Base-by-base conservation (phyloP, 2,329 filamentous ascomycete genomes). In the Plenodomus tracheiphilus region DNA sequence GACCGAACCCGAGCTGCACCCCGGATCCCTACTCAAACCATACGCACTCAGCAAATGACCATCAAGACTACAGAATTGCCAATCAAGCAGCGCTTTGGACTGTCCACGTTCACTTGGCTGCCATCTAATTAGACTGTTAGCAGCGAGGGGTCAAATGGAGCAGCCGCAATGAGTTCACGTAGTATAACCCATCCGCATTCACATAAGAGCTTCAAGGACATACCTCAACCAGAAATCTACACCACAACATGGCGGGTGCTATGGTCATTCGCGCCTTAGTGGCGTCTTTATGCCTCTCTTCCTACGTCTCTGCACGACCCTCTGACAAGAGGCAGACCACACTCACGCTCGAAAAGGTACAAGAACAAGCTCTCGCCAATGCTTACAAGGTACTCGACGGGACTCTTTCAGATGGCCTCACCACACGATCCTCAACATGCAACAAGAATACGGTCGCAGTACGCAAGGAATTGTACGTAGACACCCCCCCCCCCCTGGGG, bases 401-500 rank as follows among this genome's bases (percentile, higher is more conserved):
- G 4, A 64, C 65, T 1, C 43, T 69, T 15, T 51, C 54, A 5
- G 63, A 69, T 57, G 66, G 65, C 2, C 28, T 66, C 41, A 64
- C 56, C 8, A 32, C 28, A 15, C 56, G 62, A 3, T 16, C 44
- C 2, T 41, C 62, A n/a, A 43, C 30, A 4, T 77, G 75, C 53
- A 76, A 63, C 19, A 59, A 74, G 37, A 51, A 69, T 15, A 79
- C 71, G 42, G 70, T 72, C 8, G 64, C 65, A 10, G 59, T 78
- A 2, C 66, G 77, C 20, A 71, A 70, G 51, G 77, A 80, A 66
- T 80, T 76, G 77, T 75, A 50, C 37, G 59, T 49, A 25, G 10
- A 4, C 15, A 15, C 11, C 28, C 11, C n/a, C n/a, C n/a, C n/a
- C n/a, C n/a, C n/a, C n/a, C n/a, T n/a, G n/a, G n/a, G n/a, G n/a